These are phyloP conservation scores for Plasmodium sp. DNA, from an alignment of 169 alveolate species.

Conservation along the genomic window DNA sequence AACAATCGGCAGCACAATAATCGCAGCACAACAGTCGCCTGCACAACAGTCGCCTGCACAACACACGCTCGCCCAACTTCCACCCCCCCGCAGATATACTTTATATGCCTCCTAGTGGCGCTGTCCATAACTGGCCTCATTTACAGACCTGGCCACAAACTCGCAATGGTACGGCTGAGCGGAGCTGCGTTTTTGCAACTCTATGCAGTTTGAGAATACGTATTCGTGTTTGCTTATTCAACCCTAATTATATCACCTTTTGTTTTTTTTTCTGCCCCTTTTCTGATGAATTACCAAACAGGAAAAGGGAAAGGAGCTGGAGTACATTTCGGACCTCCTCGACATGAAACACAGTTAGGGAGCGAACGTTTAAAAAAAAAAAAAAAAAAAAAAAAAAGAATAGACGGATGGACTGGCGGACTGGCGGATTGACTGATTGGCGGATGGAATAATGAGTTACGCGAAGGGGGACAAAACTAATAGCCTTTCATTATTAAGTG, in stretches of 20 bases:
- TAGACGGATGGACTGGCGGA: not conserved
- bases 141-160: slow-evolving; percentile 57
- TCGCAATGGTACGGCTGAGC: slow-evolving; percentile 29
- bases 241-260: not conserved
- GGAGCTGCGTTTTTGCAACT: not conserved
- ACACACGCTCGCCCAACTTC: not conserved
- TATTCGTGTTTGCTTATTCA: not conserved
- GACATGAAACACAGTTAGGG: slow-evolving; percentile 39
- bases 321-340: slow-evolving; percentile 39
- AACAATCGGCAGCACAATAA: too few species aligned
- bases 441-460: not conserved
- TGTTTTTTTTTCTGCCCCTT: not conserved
- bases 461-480: not conserved
- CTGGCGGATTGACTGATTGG: too few species aligned
- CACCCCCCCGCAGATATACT: slow-evolving; percentile 32
- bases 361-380: not conserved
- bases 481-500: not conserved
- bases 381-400: not conserved
- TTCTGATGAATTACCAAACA: slow-evolving; percentile 13
- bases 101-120: slow-evolving; percentile 38
- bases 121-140: slow-evolving; percentile 56
- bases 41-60: too few species aligned
- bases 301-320: slow-evolving; percentile 70
- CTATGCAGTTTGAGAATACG: not conserved
- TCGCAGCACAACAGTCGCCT: too few species aligned